These are phyloP conservation scores for Aspergillus sp. DNA, from an alignment of 2,329 filamentous ascomycete genomes.

Conservation along the genomic window DNA sequence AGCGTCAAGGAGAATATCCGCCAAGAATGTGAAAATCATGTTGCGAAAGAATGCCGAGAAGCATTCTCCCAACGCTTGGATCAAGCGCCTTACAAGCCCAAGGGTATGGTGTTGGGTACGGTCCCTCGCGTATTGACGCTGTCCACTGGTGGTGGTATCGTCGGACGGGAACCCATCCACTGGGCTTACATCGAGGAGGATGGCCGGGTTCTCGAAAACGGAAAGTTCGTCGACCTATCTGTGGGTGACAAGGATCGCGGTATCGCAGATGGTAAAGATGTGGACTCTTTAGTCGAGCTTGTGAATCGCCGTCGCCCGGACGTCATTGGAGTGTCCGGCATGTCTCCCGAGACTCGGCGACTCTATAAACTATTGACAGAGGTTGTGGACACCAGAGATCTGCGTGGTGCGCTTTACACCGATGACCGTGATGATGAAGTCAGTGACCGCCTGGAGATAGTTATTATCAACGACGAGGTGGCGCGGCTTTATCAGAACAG, in stretches of 20 bases:
- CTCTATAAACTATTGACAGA: conserved; percentile 78
- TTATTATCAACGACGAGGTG: conserved; percentile 94
- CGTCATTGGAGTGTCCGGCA: conserved; percentile 85
- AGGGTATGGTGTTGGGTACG: conserved; percentile 86
- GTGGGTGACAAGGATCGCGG: conserved; percentile 65
- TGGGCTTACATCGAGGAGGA: conserved; percentile 96
- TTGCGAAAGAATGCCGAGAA: conserved; percentile 84
- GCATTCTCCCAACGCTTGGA: conserved; percentile 88
- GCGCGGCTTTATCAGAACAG: conserved; percentile 95
- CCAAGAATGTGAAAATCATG: conserved; percentile 88
- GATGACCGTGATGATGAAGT: conserved; percentile 77
- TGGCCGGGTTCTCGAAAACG: conserved; percentile 82
- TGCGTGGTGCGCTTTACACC: conserved; percentile 79
- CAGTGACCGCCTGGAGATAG: conserved; percentile 78
- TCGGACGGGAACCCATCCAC: conserved; percentile 72
- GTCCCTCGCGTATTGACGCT: conserved; percentile 82
- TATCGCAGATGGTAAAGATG: conserved; percentile 63
- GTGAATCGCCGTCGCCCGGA: conserved; percentile 80
- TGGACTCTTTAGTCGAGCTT: conserved; percentile 73
- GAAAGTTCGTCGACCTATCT: conserved; percentile 78
- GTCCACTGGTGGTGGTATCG: conserved; percentile 79
- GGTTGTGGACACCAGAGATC: conserved; percentile 72
- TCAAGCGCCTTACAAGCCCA: conserved; percentile 93
- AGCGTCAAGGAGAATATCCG: conserved; percentile 93
- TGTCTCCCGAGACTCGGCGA: conserved; percentile 80